Conservation (phyloP, 1,139 yeast genomes). For the Yamadazyma buinensis region DNA sequence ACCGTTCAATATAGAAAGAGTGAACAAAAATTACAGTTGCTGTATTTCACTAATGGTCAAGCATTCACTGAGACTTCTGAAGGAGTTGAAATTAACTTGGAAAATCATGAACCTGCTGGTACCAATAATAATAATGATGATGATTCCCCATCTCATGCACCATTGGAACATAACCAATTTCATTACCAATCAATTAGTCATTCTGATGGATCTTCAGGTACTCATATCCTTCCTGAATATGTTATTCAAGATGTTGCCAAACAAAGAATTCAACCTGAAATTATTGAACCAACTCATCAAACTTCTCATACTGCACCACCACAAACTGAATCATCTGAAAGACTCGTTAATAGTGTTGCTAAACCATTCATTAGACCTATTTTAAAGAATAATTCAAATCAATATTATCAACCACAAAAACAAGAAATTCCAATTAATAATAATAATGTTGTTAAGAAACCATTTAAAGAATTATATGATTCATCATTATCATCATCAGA, state of each 20-base stretch:
- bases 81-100: background rate
- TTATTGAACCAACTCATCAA: constrained; percentile 1
- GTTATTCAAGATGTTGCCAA: background rate
- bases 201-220: background rate
- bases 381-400: background rate
- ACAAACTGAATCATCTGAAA: background rate
- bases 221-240: background rate
- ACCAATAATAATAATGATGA: no score
- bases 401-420: background rate
- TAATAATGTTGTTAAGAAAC: constrained; percentile 3
- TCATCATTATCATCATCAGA: constrained; percentile 11
- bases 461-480: constrained; percentile 13
- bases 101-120: no score
- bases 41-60: background rate
- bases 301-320: constrained; percentile 2
- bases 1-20: constrained; percentile 4
- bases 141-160: background rate
- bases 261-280: background rate
- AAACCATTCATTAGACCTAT: background rate
- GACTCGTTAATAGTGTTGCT: background rate
- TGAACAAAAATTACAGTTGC: constrained; percentile 1
- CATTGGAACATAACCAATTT: background rate
- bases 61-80: background rate
- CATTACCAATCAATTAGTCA: background rate
- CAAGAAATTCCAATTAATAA: background rate